Base-by-base conservation (phyloP, 75 land plant species). In the Chamaecyparis obtusa region DNA sequence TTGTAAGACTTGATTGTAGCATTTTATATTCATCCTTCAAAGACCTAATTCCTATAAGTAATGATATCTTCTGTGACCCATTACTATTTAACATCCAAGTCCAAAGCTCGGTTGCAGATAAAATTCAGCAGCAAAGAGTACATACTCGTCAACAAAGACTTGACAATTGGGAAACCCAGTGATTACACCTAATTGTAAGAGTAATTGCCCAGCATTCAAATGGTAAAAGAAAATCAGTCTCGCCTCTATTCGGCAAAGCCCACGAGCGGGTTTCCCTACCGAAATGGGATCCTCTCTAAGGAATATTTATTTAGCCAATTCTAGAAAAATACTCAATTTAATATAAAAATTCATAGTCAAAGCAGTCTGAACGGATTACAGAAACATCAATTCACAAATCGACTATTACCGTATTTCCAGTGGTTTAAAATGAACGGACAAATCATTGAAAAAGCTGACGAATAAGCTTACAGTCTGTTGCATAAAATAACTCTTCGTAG, bases 381-480 rank as follows among this genome's bases (percentile, higher is more conserved):
- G 55, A 11, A 51, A 51, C 13, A 51, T 13, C 55, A n/a, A 71
- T 71, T 10, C 21, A 32, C 75, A 71, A 71, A 71, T 71, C 30
- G 10, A n/a, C 75, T 71, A 9, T 9, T 32, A 27, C 11, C 9
- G 9, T 2, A n/a, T 9, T n/a, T 32, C 0, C 13, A 71, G 35
- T 32, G 8, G 33, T 71, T 21, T 8, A 67, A 67, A 27, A 1
- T 67, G 30, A 67, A 67, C 71, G 24, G 5, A 6, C 71, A 27
- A 67, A 21, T 67, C 30, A 5, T 67, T 67, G 0, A 6, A 33
- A 74, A 33, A 74, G 1, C 10, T 46, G 27, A 81, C 3, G 48
- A 8, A n/a, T 46, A 11, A 48, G 9, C 94, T 87, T 75, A 96
- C 98, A 43, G 98, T 95, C 84, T 97, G 99, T 87, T 97, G 99